A percentile compares a stretch with the other conserved stretches of the same genome.
Evolutionary conservation across 129 eudicot genomes (phyloP).

Genomic region (Sambucus nigra): DNA sequence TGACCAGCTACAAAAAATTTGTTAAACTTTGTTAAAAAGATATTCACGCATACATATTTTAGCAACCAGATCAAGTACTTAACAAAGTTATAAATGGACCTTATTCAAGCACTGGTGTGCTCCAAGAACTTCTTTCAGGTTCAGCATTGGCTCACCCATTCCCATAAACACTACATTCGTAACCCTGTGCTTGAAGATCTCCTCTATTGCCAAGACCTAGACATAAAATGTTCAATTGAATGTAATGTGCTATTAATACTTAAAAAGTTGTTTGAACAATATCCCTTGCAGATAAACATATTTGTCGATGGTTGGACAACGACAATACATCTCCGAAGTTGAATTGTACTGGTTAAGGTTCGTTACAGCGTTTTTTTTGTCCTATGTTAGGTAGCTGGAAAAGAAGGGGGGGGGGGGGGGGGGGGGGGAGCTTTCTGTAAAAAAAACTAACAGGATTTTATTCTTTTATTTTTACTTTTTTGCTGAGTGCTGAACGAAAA

Average conservation of each 20-base stretch:
- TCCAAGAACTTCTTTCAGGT: constrained; percentile 88
- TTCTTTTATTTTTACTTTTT: too few species aligned
- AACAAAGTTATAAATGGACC: constrained; percentile 31
- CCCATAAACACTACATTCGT: constrained; percentile 99
- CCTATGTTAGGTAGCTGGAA: too few species aligned
- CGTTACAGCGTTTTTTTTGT: not conserved
- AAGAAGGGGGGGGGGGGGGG: too few species aligned
- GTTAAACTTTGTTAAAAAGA: not conserved
- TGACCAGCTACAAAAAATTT: not conserved
- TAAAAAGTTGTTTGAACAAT: not conserved
- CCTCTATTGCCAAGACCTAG: constrained; percentile 95
- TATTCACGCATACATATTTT: not conserved
- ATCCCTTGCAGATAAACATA: too few species aligned
- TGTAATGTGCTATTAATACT: not conserved
- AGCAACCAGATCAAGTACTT: not conserved
- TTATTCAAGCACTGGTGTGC: constrained; percentile 95
- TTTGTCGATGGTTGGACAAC: too few species aligned
- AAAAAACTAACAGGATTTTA: too few species aligned
- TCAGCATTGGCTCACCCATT: constrained; percentile 99
- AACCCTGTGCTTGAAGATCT: constrained; percentile 71
- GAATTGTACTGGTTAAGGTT: too few species aligned
- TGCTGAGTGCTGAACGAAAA: not conserved
- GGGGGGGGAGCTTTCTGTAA: too few species aligned
- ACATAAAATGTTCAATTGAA: constrained; percentile 3
- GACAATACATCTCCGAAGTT: too few species aligned